Percentiles rank a stretch among this genome's conserved stretches.
Evolutionary conservation across 352 stramenopile species (phyloP).

Genomic region (Globisporangium solare): DNA sequence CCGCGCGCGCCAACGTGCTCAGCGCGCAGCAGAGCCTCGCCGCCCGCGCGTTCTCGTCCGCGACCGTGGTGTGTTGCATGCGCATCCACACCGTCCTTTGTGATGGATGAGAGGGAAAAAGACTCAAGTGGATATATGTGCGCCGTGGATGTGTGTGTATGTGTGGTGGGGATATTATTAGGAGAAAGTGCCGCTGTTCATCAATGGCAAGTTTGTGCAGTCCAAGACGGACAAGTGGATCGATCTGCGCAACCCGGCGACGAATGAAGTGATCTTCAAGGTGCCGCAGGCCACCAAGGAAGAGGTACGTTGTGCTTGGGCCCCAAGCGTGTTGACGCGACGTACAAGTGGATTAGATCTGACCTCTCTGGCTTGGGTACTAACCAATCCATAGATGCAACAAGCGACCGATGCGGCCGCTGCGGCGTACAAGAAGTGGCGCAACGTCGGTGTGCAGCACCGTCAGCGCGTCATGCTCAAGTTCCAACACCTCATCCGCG

Average conservation of each 20-base stretch:
- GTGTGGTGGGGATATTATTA: conserved; percentile 9
- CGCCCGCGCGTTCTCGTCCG: conserved; percentile 36
- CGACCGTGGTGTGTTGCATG: conserved; percentile 19
- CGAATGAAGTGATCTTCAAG: conserved; percentile 82
- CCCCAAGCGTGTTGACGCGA: neutral
- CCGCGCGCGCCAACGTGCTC: neutral
- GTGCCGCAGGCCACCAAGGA: conserved; percentile 84
- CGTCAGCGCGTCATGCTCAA: conserved; percentile 95
- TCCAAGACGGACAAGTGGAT: conserved; percentile 91
- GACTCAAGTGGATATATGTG: no score
- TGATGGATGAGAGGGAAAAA: neutral
- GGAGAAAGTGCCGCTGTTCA: conserved; percentile 84
- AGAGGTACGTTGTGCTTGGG: conserved; percentile 36
- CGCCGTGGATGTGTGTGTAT: conserved; percentile 2
- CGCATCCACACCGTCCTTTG: neutral
- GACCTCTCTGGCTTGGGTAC: no score
- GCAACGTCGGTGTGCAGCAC: conserved; percentile 91
- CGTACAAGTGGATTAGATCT: no score
- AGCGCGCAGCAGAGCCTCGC: neutral
- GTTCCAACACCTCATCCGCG: conserved; percentile 93
- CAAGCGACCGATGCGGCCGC: conserved; percentile 70
- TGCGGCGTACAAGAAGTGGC: conserved; percentile 91
- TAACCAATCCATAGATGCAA: conserved; percentile 55
- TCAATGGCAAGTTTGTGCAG: conserved; percentile 91
- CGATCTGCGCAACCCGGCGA: conserved; percentile 90